Base-by-base conservation (phyloP, 305 asterid genomes). In the Galium porrigens region DNA sequence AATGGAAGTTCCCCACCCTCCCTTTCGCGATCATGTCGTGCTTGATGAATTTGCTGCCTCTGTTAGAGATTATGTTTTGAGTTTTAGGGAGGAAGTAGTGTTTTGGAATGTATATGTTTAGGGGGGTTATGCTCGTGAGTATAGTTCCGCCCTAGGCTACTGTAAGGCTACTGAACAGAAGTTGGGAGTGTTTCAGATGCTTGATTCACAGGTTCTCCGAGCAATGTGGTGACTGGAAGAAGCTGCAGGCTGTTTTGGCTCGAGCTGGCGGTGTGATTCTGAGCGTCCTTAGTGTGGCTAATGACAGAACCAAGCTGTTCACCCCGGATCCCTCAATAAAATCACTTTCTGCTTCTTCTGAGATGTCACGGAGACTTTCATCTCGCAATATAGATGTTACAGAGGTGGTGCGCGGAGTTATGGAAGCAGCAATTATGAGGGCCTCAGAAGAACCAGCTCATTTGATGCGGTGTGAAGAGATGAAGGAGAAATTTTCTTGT, bases 31-130 rank as follows among this genome's bases (percentile, higher is more conserved):
- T 29, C 29, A 14, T 63, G 6, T 8, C 15, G 46, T 8, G 10
- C 48, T 63, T 48, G 58, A 48, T 63, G 67, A 63, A 29, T 63
- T 63, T 63, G 67, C 51, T 48, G 4, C 10, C 17, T 63, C 58
- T n/a, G 58, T 48, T 3, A n/a, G 51, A 30, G 53, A 48, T 2
- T 48, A 12, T 48, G 7, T 48, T 48, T 12, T 48, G 22, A 3
- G 53, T 4, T n/a, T 48, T 15, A 14, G 53, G 17, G 53, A 48
- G 53, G 20, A 48, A 12, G 20, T 12, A 48, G 20, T 48, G 22
- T 12, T 15, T 14, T 14, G 53, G 20, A 12, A 14, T 15, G 8
- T 8, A 0, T 14, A 14, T 48, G 14, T 39, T 39, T 39, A 2
- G 14, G 14, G 46, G 46, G 14, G 15, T 39, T 39, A 39, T 2